Evolutionary conservation across 441 rosid genomes (phyloP).

Genomic region (Syzygium syzygioides): DNA sequence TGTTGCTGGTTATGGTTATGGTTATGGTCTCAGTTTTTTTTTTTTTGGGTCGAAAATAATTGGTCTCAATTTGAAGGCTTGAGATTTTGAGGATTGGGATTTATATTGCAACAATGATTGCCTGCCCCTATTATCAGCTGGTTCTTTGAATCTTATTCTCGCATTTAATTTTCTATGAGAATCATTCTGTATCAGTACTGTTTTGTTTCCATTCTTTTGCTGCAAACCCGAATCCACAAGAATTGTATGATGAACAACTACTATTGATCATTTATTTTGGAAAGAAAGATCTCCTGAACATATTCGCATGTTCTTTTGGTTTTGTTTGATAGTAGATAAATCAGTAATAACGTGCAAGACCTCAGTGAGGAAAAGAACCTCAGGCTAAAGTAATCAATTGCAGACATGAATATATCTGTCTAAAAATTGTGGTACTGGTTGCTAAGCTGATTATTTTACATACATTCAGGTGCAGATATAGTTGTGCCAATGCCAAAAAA

Average conservation of each 20-base stretch:
- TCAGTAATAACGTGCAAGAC: neutral
- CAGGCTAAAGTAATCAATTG: neutral
- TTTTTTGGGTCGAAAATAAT: neutral
- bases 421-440: neutral
- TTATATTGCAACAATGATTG: neutral
- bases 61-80: neutral
- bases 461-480: neutral
- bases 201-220: neutral
- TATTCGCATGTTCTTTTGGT: neutral
- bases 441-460: neutral
- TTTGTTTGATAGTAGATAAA: neutral
- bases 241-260: neutral
- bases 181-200: neutral
- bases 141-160: neutral
- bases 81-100: neutral
- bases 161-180: neutral
- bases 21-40: neutral
- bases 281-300: neutral
- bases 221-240: neutral
- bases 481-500: conserved; percentile 20
- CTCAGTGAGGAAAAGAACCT: neutral
- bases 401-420: neutral
- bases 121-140: neutral
- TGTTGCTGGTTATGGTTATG: neutral
- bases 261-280: neutral